phyloP scores from a whole-genome alignment of 805 yeast genomes.

The Metschnikowia proteae region DNA sequence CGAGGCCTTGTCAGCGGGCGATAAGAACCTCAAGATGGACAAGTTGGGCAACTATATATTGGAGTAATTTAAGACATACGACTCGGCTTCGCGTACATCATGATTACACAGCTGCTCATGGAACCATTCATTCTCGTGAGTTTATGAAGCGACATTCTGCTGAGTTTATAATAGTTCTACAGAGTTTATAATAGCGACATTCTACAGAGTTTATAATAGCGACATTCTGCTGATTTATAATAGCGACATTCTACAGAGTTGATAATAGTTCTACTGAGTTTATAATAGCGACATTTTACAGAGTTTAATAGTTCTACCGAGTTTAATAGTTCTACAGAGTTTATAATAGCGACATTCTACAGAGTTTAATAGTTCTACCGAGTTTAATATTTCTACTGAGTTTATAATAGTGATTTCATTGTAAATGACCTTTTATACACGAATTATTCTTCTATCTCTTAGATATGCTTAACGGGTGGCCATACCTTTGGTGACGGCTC shows the following conservation, averaged over 20 bases:
- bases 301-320: no score
- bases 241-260: no score
- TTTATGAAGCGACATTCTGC: no score
- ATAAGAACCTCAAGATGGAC: constrained; percentile 69
- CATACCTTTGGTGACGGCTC: constrained; percentile 99
- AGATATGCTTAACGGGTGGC: constrained; percentile 76
- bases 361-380: no score
- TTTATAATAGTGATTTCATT: constrained; percentile 1
- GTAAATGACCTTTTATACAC: constrained; percentile 19
- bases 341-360: no score
- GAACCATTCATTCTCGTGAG: no score
- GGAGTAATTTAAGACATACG: constrained; percentile 31
- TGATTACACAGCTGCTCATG: no score
- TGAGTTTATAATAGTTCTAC: constrained; percentile 2
- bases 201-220: no score
- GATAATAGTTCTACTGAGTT: no score
- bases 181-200: neutral
- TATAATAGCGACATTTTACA: no score
- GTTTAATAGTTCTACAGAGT: constrained; percentile 1
- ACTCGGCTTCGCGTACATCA: no score
- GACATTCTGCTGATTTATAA: no score
- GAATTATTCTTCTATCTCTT: constrained; percentile 16
- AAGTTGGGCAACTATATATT: constrained; percentile 77
- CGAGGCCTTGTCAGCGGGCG: constrained; percentile 64
- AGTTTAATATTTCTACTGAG: constrained; percentile 1